A percentile compares a stretch with the other conserved stretches of the same genome.
phyloP scores from a whole-genome alignment of 352 stramenopile genomes.

The Phytophthora chlamydospora region DNA sequence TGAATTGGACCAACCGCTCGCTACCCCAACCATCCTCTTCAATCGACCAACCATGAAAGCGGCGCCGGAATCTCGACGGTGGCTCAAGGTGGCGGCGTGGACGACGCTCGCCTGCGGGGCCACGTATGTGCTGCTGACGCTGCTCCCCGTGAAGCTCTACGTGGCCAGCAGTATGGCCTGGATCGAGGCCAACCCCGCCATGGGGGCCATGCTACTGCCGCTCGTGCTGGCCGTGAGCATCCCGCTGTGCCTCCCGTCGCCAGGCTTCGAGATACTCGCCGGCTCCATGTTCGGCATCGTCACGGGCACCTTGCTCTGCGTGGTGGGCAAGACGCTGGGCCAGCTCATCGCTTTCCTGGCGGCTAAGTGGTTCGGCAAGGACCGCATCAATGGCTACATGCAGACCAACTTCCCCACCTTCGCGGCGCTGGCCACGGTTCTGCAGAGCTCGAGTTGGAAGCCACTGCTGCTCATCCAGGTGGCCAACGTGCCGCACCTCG shows the following conservation, averaged over 20 bases:
- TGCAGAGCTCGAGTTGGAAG: constrained; percentile 75
- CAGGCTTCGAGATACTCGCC: constrained; percentile 66
- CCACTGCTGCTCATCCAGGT: constrained; percentile 74
- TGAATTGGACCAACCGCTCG: constrained; percentile 19
- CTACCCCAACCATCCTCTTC: constrained; percentile 3
- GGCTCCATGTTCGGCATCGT: constrained; percentile 70
- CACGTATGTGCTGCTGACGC: constrained; percentile 26
- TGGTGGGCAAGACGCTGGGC: constrained; percentile 65
- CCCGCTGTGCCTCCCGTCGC: constrained; percentile 68
- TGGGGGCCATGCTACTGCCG: constrained; percentile 57
- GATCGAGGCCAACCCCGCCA: constrained; percentile 54
- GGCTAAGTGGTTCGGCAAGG: constrained; percentile 62
- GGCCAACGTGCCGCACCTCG: constrained; percentile 67
- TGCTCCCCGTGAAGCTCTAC: constrained; percentile 57
- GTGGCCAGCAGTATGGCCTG: constrained; percentile 39
- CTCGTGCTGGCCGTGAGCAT: constrained; percentile 62
- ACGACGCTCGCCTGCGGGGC: constrained; percentile 13
- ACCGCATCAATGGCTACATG: constrained; percentile 56
- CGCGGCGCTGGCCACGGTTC: constrained; percentile 47
- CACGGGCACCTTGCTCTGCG: constrained; percentile 53
- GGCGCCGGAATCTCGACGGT: constrained; percentile 19
- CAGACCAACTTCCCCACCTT: constrained; percentile 66
- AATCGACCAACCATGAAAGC: constrained; percentile 14
- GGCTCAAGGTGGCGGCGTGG: constrained; percentile 33
- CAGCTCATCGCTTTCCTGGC: constrained; percentile 68